Conservation (phyloP, 768 basidiomycete genomes). For the Kwoniella shandongensis region DNA sequence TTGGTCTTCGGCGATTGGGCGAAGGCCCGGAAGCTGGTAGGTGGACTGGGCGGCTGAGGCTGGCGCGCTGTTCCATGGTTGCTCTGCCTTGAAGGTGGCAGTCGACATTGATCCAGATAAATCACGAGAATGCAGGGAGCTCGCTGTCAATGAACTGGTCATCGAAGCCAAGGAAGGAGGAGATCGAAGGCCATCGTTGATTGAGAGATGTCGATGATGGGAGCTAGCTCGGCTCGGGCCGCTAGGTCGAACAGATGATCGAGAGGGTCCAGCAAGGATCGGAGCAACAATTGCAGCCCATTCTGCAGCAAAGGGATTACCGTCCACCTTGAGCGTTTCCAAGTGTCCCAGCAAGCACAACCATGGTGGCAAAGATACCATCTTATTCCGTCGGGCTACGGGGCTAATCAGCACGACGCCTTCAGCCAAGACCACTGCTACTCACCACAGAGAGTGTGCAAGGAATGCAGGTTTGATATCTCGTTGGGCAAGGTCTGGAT, state of each 20-base stretch:
- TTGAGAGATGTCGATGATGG: slow-evolving; percentile 15
- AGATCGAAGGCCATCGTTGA: slow-evolving; percentile 19
- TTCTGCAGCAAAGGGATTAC: slow-evolving; percentile 91
- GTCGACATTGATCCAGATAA: background rate
- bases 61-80: slow-evolving; percentile 19
- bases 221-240: slow-evolving; percentile 5
- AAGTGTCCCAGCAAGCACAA: slow-evolving; percentile 77
- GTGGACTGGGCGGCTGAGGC: slow-evolving; percentile 24
- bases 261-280: slow-evolving; percentile 59
- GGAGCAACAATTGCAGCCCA: slow-evolving; percentile 89
- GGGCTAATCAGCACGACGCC: slow-evolving; percentile 4
- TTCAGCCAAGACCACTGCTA: background rate
- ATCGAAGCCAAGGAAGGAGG: slow-evolving; percentile 23
- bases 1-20: slow-evolving; percentile 33
- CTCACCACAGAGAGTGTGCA: slow-evolving; percentile 66
- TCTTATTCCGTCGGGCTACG: slow-evolving; percentile 80
- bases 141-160: slow-evolving; percentile 22
- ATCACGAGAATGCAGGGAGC: slow-evolving; percentile 29
- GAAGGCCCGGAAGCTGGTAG: slow-evolving; percentile 19
- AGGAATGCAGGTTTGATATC: slow-evolving; percentile 68
- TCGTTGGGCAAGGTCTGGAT: slow-evolving; percentile 72
- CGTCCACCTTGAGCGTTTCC: slow-evolving; percentile 86
- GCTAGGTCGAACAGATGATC: background rate
- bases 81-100: background rate
- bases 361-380: slow-evolving; percentile 91